Percentiles rank a stretch among this genome's conserved stretches.
Conservation (phyloP, 805 yeast species). For the Cyberlindnera subsufficiens region DNA sequence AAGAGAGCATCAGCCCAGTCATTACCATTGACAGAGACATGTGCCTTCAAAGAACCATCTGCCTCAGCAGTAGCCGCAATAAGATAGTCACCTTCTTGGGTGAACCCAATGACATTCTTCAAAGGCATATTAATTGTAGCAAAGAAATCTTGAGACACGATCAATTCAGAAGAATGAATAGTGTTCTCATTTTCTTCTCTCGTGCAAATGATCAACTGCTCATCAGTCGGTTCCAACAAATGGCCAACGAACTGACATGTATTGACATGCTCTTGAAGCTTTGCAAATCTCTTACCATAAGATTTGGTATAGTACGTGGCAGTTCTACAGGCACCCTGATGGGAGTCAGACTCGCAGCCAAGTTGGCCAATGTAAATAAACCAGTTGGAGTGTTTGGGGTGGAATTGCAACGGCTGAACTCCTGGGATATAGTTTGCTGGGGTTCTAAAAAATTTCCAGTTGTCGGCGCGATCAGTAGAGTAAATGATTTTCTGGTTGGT, state of each 20-base stretch:
- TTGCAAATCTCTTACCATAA: conserved; percentile 58
- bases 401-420: conserved; percentile 56
- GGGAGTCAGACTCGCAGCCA: conserved; percentile 36
- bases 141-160: conserved; percentile 21
- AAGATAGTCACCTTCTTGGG: conserved; percentile 62
- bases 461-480: conserved; percentile 63
- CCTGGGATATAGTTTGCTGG: conserved; percentile 44
- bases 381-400: conserved; percentile 45
- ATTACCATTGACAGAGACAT: conserved; percentile 73
- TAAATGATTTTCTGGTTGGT: conserved; percentile 36
- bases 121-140: conserved; percentile 33
- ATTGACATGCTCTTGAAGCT: conserved; percentile 45
- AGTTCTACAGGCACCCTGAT: conserved; percentile 40
- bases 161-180: conserved; percentile 26
- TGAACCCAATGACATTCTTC: conserved; percentile 64
- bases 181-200: conserved; percentile 32
- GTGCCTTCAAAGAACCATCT: conserved; percentile 53
- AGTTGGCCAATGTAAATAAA: conserved; percentile 67
- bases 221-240: conserved; percentile 38
- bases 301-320: conserved; percentile 60
- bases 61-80: conserved; percentile 61
- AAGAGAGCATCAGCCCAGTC: conserved; percentile 73
- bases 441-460: conserved; percentile 37
- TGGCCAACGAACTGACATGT: conserved; percentile 67
- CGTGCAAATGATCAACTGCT: conserved; percentile 62